These are phyloP conservation scores for Acorus calamus DNA, from an alignment of 106 monocot species.

Conservation along the genomic window DNA sequence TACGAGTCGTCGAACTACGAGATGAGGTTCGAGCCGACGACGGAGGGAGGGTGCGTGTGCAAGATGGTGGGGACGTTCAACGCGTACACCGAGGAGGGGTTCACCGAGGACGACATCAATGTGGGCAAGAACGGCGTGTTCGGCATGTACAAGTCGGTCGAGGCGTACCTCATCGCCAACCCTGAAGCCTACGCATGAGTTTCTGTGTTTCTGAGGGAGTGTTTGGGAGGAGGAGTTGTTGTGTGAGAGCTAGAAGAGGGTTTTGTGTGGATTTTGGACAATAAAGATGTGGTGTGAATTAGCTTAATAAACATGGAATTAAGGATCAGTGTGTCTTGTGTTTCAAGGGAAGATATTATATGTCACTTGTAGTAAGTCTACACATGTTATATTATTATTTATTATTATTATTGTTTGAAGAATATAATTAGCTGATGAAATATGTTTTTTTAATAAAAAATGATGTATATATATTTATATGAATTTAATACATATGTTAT, in stretches of 20 bases:
- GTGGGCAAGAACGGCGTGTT: neutral
- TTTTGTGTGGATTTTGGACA: too few species aligned
- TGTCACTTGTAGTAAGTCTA: too few species aligned
- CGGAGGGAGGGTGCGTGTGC: conserved; percentile 8
- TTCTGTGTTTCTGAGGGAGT: neutral
- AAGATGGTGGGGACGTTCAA: conserved; percentile 4
- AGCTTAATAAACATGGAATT: too few species aligned
- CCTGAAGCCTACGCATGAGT: neutral
- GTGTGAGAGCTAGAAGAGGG: neutral
- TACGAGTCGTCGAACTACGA: neutral
- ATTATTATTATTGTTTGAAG: too few species aligned
- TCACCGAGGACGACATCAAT: conserved; percentile 2
- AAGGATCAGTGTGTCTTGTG: too few species aligned
- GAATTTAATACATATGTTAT: too few species aligned
- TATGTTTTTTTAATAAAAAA: too few species aligned
- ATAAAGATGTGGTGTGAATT: too few species aligned
- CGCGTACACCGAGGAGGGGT: neutral
- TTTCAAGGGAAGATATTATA: too few species aligned
- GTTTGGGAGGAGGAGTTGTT: neutral
- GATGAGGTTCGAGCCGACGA: neutral
- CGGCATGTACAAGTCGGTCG: neutral
- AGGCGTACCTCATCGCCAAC: conserved; percentile 4
- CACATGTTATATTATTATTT: too few species aligned
- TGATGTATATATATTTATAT: too few species aligned
- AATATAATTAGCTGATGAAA: too few species aligned